Percentiles rank a stretch among this genome's conserved stretches.
Evolutionary conservation across 2,329 filamentous ascomycete species (phyloP).

Genomic region (Acrocalymma vagum): DNA sequence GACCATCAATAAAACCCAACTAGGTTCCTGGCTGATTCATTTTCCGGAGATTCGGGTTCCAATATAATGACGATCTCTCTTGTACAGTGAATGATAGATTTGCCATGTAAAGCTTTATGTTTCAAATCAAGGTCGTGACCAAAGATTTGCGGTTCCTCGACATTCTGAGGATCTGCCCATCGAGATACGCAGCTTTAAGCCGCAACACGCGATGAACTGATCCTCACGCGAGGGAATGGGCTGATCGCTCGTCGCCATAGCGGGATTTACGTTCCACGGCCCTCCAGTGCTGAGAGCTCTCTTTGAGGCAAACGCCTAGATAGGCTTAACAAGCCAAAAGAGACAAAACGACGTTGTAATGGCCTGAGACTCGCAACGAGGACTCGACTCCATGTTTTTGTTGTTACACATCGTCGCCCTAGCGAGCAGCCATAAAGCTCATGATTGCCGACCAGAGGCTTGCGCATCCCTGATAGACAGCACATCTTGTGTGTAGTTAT

Average conservation of each 20-base stretch:
- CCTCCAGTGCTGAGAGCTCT: constrained; percentile 4
- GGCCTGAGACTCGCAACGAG: constrained; percentile 10
- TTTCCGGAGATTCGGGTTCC: too few species aligned
- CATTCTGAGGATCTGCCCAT: too few species aligned
- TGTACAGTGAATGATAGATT: too few species aligned
- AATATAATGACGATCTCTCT: too few species aligned
- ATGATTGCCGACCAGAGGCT: constrained; percentile 4
- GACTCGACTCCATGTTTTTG: constrained; percentile 10
- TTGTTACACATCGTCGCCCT: constrained; percentile 14
- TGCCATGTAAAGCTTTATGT: too few species aligned
- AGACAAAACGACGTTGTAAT: constrained; percentile 3
- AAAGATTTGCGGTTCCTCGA: too few species aligned
- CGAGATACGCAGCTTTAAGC: too few species aligned
- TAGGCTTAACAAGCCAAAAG: constrained; percentile 14
- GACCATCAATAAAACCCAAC: too few species aligned
- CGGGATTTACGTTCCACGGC: constrained; percentile 1
- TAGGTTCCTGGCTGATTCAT: too few species aligned
- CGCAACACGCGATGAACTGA: constrained; percentile 16
- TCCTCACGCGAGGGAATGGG: constrained; percentile 16
- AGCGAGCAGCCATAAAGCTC: constrained; percentile 5
- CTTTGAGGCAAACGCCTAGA: constrained; percentile 10
- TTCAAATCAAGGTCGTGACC: too few species aligned
- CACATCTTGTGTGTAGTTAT: constrained; percentile 7
- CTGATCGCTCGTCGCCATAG: constrained; percentile 6
- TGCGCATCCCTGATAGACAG: constrained; percentile 6